phyloP scores from a whole-genome alignment of 1,139 yeast species.

The Hanseniaspora uvarum region DNA sequence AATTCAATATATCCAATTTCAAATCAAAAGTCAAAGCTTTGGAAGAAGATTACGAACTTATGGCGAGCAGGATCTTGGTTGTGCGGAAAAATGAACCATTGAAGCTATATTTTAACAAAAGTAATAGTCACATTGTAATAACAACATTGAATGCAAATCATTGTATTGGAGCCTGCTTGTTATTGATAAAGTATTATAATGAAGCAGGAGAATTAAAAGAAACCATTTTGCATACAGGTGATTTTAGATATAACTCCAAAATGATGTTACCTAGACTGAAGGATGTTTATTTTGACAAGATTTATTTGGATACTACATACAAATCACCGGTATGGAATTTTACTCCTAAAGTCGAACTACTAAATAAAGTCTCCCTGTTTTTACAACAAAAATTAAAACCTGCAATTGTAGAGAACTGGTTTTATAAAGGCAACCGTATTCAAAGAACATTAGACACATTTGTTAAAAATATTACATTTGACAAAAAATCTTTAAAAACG shows the following conservation, averaged over 20 bases:
- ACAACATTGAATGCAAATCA: constrained; percentile 77
- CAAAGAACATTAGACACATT: constrained; percentile 17
- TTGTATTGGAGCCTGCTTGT: constrained; percentile 88
- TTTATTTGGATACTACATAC: constrained; percentile 84
- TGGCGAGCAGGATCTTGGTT: neutral
- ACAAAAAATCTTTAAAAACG: constrained; percentile 10
- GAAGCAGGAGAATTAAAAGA: constrained; percentile 94
- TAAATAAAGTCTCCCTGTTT: constrained; percentile 39
- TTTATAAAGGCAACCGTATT: constrained; percentile 22
- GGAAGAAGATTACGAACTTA: neutral
- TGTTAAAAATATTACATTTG: neutral
- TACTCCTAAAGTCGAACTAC: constrained; percentile 7
- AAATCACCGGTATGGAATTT: constrained; percentile 16
- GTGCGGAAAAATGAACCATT: neutral
- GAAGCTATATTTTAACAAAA: constrained; percentile 22
- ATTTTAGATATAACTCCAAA: constrained; percentile 59
- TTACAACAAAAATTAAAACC: constrained; percentile 24
- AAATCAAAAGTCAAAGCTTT: constrained; percentile 2
- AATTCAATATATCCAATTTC: constrained; percentile 41
- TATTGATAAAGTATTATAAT: constrained; percentile 48
- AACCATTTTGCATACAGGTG: constrained; percentile 64
- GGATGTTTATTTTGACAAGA: constrained; percentile 38
- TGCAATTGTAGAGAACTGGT: constrained; percentile 16
- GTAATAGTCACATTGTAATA: constrained; percentile 45
- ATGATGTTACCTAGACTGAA: constrained; percentile 28